Percentiles rank a stretch among this genome's conserved stretches.
These are phyloP conservation scores for Daucus carota DNA, from an alignment of 129 eudicot genomes.

Conservation along the genomic window DNA sequence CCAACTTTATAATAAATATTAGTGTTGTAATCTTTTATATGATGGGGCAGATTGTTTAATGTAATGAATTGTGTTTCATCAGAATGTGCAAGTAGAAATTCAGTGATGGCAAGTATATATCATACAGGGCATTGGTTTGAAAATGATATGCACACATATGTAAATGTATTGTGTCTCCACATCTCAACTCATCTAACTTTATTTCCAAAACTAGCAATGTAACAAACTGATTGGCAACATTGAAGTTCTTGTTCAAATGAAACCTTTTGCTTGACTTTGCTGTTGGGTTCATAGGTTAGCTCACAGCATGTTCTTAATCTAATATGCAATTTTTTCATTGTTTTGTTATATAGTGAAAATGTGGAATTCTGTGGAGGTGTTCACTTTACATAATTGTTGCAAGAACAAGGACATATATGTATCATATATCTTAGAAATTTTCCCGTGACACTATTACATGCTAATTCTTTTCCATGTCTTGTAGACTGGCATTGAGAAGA, in stretches of 20 bases:
- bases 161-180: background rate
- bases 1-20: background rate
- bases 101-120: background rate
- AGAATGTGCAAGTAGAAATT: background rate
- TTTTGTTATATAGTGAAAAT: background rate
- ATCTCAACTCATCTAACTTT: background rate
- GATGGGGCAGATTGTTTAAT: background rate
- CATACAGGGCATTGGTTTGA: background rate
- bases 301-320: background rate
- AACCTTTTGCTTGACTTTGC: no score
- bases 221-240: no score
- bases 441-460: background rate
- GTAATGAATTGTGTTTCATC: background rate
- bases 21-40: background rate
- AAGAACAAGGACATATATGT: background rate
- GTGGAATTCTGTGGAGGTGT: background rate
- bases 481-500: constrained; percentile 88
- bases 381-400: background rate
- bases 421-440: background rate
- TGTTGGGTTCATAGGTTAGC: no score
- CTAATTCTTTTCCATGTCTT: constrained; percentile 10
- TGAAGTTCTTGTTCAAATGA: no score
- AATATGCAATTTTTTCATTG: background rate
- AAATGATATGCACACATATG: background rate
- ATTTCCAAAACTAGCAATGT: no score